Percentiles rank a stretch among this genome's conserved stretches.
These are phyloP conservation scores for Tripterygium wilfordii DNA, from an alignment of 177 flowering plant genomes.

Conservation along the genomic window DNA sequence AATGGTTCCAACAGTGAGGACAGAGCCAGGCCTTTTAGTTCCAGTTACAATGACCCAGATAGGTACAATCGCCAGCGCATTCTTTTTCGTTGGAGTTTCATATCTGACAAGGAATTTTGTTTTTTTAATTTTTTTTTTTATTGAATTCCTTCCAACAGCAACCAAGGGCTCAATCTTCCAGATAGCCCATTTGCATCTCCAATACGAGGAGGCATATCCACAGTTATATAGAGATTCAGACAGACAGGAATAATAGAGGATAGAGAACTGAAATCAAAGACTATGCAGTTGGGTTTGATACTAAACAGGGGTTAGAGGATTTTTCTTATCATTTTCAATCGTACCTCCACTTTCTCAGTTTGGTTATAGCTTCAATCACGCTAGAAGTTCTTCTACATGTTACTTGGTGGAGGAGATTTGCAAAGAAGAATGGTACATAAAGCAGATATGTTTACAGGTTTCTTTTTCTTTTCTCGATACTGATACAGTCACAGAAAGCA, in stretches of 20 bases:
- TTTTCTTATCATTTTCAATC: too few species aligned
- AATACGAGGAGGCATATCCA: constrained; percentile 20
- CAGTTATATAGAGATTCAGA: constrained; percentile 22
- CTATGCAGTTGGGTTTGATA: constrained; percentile 5
- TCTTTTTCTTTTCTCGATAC: not conserved
- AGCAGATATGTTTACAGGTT: constrained; percentile 11
- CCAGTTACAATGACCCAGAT: constrained; percentile 44
- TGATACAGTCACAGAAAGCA: constrained; percentile 12
- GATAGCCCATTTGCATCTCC: constrained; percentile 38
- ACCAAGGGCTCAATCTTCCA: constrained; percentile 36
- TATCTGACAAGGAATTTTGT: too few species aligned
- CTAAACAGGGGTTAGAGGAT: too few species aligned
- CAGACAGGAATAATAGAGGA: constrained; percentile 12
- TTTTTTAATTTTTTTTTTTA: not conserved
- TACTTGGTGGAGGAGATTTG: constrained; percentile 9
- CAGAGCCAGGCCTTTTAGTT: constrained; percentile 27
- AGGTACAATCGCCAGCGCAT: too few species aligned
- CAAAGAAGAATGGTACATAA: constrained; percentile 11
- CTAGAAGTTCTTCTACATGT: constrained; percentile 5
- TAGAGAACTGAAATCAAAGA: constrained; percentile 6
- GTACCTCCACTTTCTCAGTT: too few species aligned
- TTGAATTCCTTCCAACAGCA: constrained; percentile 6
- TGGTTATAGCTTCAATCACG: too few species aligned
- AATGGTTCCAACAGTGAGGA: constrained; percentile 43
- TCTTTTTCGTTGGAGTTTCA: too few species aligned